Evolutionary conservation across 2,329 filamentous ascomycete genomes (phyloP), one percentile per base, ranked within the genome.

Genomic region (Xylariaceae sp.): DNA sequence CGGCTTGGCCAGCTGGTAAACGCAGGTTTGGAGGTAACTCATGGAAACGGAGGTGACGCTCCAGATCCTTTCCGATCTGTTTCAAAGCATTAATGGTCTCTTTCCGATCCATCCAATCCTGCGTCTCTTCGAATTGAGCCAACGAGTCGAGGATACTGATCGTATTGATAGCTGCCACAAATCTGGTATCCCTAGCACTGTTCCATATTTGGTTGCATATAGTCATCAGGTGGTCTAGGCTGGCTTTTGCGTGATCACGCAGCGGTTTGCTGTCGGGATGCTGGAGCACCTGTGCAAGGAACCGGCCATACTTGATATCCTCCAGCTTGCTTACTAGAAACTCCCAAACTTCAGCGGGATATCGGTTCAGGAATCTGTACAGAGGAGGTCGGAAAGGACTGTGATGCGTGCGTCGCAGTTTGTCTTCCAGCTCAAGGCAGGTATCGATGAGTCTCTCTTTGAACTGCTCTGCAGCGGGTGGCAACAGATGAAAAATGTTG

Each of bases 401-500:
- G 67, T 90, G 88, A 52, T 92, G 88, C 1, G 94, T 99, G 61
- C 94, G 81, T 37, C 94, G 85, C 45, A 99, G 78, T 64, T 88
- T 89, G 56, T 88, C 84, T 73, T 99, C 94, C 0, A 99, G 80
- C 48, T 92, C 88, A 58, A 99, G 79, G n/a, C 96, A 90, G 55
- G 89, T 90, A 65, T 96, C 89, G 53, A 97, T 90, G 49, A 99
- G 82, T 35, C 89, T 85, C 62, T 92, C 90, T 74, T 97, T 92
- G 73, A 99, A 99, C 13, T 88, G 86, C 61, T 92, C 90, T 1
- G 95, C 95, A 8, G 91, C 91, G 0, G 90, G 83, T 0, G 95
- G 94, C 3, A 99, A 80, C n/a, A 99, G 82, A 72, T 97, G 92
- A 73, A 99, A 99, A 58, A 99, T 93, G 70, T 96, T 94, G 73